These are phyloP conservation scores for Petunia hybrid DNA, from an alignment of 305 asterid species.

Conservation along the genomic window DNA sequence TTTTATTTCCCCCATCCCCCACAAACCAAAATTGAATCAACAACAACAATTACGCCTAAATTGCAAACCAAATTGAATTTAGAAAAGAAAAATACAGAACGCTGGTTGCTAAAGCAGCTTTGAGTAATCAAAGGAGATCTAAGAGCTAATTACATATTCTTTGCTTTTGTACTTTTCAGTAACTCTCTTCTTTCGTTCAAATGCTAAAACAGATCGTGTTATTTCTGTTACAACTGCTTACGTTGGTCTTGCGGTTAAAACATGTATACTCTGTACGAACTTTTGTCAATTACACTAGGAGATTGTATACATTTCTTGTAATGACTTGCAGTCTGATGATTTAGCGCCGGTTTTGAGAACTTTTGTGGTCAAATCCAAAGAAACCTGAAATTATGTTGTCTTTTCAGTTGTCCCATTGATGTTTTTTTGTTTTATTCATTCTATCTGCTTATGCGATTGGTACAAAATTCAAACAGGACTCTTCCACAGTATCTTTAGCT, in stretches of 20 bases:
- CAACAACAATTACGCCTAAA: too few species aligned
- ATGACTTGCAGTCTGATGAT: conserved; percentile 1
- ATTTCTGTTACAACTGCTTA: not conserved
- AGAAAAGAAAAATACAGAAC: not conserved
- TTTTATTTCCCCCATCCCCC: not conserved
- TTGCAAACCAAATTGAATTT: not conserved
- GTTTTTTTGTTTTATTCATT: not conserved
- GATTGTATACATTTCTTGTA: not conserved
- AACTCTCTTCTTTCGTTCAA: not conserved
- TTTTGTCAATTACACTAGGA: not conserved
- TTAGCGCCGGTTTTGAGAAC: not conserved
- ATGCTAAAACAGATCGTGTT: not conserved
- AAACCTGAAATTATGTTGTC: not conserved
- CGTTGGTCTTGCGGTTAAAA: not conserved
- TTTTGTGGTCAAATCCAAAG: conserved; percentile 3
- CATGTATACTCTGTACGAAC: conserved; percentile 25
- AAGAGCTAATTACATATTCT: not conserved
- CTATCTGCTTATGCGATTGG: not conserved
- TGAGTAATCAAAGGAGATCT: not conserved
- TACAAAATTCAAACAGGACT: not conserved
- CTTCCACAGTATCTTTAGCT: conserved; percentile 1
- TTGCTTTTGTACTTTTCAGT: not conserved
- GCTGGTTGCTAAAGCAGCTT: not conserved
- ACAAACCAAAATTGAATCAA: not conserved
- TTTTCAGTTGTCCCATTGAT: not conserved